Evolutionary conservation across 306 rosid genomes (phyloP), one percentile per base, ranked within the genome.

Genomic region (Hippophae rhamnoides): DNA sequence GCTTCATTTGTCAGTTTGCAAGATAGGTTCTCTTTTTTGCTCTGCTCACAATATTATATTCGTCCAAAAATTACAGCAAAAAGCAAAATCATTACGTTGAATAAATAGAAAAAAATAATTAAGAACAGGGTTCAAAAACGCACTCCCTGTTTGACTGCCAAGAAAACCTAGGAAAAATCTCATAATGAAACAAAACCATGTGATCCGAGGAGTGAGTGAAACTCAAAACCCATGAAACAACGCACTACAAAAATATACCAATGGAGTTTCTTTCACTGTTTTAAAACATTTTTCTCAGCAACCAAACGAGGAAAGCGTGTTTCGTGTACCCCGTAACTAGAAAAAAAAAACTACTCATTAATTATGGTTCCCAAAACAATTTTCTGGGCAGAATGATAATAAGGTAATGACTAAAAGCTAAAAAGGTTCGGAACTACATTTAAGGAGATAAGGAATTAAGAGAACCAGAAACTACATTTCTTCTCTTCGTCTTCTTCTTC

Each of bases 71-170:
- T 75, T 66, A 68, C 67, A 45, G 63, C 50, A 47, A 64, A 78
- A 84, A 76, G 69, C 68, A 66, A 72, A 74, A 69, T 76, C 69
- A 59, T 75, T 70, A 56, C 60, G 62, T 45, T 47, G 12, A 38
- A 41, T 13, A 71, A 38, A 25, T 53, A 49, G 8, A 8, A 8
- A 46, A 51, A 52, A 41, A 11, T 13, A 47, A 44, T 9, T n/a
- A 38, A 49, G 42, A 58, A 18, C 27, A 13, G 1, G 41, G 48
- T 31, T 18, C 5, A 38, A 13, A 27, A 14, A 23, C 8, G 46
- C 12, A 6, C 13, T 47, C 10, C 13, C 38, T 13, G 69, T 69
- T 61, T 62, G 60, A 55, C 11, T 44, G 65, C 54, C 56, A 18
- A 60, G 72, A 64, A 76, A 74, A 64, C 58, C 43, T 18, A 44